Evolutionary conservation across 108 stramenopile species (phyloP), one percentile per base, ranked within the genome.

Genomic region (Nitzschia inconspicua): DNA sequence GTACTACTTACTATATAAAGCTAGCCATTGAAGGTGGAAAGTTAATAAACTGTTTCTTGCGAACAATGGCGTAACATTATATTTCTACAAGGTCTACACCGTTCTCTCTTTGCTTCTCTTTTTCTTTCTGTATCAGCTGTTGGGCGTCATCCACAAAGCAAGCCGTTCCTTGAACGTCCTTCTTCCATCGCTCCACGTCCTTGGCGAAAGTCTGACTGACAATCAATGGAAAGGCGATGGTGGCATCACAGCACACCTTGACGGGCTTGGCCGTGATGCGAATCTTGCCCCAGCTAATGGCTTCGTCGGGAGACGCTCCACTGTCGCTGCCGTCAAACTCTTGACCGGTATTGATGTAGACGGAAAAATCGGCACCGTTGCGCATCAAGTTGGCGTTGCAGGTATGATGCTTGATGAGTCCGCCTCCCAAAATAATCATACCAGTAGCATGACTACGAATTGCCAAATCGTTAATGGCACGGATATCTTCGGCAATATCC

Each of bases 361-460:
- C 98, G n/a, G 95, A 88, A 57, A 75, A 99, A 63, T 98, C 92
- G n/a, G 99, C 99, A 39, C 99, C 98, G 63, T 98, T 99, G 18
- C 98, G 77, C 99, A 99, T 98, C 34, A 98, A 61, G 70, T 99
- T 98, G 16, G 98, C 99, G 79, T 99, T 98, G 91, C 99, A 98
- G 4, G 88, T 95, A 72, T 98, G 99, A 66, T 98, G 99, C 64
- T 99, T 99, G 46, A 97, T 96, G 19, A 99, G 24, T 35, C 99
- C 99, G 24, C 99, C 99, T 5, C 99, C 99, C 27, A 99, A 60
- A 58, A 99, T 97, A 44, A 99, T 88, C 91, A 92, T 90, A 5
- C 99, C 99, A 14, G 96, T 94, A 43, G 85, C 88, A 51, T 95
- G 78, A 29, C 96, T 93, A 13, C 79, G 76, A 9, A 97, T 88